A percentile compares a stretch with the other conserved stretches of the same genome.
phyloP scores from a whole-genome alignment of 331 rosid genomes.

The Erythrophleum ivorense region DNA sequence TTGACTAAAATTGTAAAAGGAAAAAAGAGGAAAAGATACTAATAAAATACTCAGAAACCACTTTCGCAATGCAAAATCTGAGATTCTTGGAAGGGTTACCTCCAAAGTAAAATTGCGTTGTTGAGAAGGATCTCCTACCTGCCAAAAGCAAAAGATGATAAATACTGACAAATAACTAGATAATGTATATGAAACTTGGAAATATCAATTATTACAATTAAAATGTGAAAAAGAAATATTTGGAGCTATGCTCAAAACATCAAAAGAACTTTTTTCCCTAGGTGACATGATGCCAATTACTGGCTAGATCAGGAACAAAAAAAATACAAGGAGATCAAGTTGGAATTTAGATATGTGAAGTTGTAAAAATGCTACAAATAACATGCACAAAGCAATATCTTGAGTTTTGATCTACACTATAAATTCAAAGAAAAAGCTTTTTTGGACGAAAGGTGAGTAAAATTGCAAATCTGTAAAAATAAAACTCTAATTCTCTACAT shows the following conservation, averaged over 20 bases:
- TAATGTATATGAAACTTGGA: background rate
- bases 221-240: background rate
- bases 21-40: conserved; percentile 5
- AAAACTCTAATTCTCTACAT: background rate
- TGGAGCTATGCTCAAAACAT: background rate
- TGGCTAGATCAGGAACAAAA: background rate
- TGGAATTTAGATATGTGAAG: background rate
- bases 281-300: background rate
- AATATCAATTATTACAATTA: background rate
- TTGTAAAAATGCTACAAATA: background rate
- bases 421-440: background rate
- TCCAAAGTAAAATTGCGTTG: conserved; percentile 75
- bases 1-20: background rate
- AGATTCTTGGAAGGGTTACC: conserved; percentile 48
- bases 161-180: background rate
- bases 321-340: background rate
- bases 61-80: background rate
- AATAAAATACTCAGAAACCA: background rate
- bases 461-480: background rate
- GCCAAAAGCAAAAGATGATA: conserved; percentile 22
- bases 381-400: background rate
- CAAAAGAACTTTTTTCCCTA: background rate
- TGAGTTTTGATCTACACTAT: background rate
- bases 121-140: conserved; percentile 87
- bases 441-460: background rate